Percentiles rank a stretch among this genome's conserved stretches.
phyloP scores from a whole-genome alignment of 2,329 filamentous ascomycete genomes.

The Emergomyces orientalis region DNA sequence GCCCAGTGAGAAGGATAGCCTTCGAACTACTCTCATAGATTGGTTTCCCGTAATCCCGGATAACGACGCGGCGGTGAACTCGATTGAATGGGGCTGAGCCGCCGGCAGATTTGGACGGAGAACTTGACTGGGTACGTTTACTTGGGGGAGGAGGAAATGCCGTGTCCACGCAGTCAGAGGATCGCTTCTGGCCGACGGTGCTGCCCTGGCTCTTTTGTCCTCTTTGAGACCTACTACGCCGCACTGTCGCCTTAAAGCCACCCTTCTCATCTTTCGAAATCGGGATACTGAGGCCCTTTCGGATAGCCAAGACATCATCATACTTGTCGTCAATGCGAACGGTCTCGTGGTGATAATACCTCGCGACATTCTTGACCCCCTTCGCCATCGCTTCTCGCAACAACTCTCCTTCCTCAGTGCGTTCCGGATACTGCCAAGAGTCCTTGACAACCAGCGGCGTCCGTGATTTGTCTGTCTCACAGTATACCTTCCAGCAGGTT shows the following conservation, averaged over 20 bases:
- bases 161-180: background rate
- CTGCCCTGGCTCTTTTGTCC: background rate
- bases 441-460: slow-evolving; percentile 39
- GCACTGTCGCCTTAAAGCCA: background rate
- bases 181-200: background rate
- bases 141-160: background rate
- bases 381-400: slow-evolving; percentile 31
- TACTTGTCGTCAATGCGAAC: slow-evolving; percentile 41
- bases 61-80: background rate
- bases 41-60: background rate
- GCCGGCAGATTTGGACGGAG: background rate
- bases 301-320: slow-evolving; percentile 25
- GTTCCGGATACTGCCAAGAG: slow-evolving; percentile 37
- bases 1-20: background rate
- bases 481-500: slow-evolving; percentile 39
- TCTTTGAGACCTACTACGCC: background rate
- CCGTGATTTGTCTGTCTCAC: slow-evolving; percentile 18
- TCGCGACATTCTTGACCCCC: slow-evolving; percentile 21
- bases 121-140: background rate
- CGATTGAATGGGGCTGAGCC: background rate
- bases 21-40: background rate
- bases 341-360: slow-evolving; percentile 24
- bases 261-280: slow-evolving; percentile 21
- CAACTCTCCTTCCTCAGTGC: slow-evolving; percentile 36
- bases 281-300: slow-evolving; percentile 30